Conservation (phyloP, 176 grass and related monocot species). For the Oryza australiensis region DNA sequence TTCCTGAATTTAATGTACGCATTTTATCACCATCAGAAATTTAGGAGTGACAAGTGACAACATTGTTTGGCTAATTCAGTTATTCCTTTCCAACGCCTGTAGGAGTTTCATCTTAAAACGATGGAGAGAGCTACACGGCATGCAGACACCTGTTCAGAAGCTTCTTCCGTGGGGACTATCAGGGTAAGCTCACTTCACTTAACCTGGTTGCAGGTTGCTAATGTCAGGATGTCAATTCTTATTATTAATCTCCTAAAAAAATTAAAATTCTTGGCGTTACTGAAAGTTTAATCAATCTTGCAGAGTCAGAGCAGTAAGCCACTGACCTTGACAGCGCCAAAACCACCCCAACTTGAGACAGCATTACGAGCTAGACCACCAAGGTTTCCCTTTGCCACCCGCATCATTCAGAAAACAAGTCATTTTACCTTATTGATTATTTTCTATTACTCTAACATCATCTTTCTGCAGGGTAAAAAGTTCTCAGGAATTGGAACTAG, state of each 20-base stretch:
- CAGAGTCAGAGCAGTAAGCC: slow-evolving; percentile 62
- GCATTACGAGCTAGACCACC: slow-evolving; percentile 68
- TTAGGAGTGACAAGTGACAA: not conserved
- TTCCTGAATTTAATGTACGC: slow-evolving; percentile 73
- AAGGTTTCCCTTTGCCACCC: slow-evolving; percentile 52
- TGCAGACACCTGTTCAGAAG: slow-evolving; percentile 57
- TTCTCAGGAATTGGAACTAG: slow-evolving; percentile 82
- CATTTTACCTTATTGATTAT: not conserved
- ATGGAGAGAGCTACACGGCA: slow-evolving; percentile 73
- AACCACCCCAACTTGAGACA: slow-evolving; percentile 80
- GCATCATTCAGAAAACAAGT: slow-evolving; percentile 7
- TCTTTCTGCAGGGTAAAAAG: slow-evolving; percentile 71
- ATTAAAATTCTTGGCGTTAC: not conserved
- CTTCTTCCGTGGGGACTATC: slow-evolving; percentile 56
- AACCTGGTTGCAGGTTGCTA: not conserved
- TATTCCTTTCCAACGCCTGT: slow-evolving; percentile 19
- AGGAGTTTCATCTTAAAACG: slow-evolving; percentile 93
- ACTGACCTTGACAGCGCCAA: slow-evolving; percentile 53
- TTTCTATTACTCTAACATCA: slow-evolving; percentile 26
- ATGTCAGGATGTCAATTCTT: not conserved
- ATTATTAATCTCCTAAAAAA: not conserved
- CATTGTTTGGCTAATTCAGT: slow-evolving; percentile 13
- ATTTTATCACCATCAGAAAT: slow-evolving; percentile 10
- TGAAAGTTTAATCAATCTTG: slow-evolving; percentile 42
- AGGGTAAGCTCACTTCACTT: slow-evolving; percentile 41